Evolutionary conservation across 805 yeast species (phyloP), one percentile per base, ranked within the genome.

Genomic region (Candida germanica): DNA sequence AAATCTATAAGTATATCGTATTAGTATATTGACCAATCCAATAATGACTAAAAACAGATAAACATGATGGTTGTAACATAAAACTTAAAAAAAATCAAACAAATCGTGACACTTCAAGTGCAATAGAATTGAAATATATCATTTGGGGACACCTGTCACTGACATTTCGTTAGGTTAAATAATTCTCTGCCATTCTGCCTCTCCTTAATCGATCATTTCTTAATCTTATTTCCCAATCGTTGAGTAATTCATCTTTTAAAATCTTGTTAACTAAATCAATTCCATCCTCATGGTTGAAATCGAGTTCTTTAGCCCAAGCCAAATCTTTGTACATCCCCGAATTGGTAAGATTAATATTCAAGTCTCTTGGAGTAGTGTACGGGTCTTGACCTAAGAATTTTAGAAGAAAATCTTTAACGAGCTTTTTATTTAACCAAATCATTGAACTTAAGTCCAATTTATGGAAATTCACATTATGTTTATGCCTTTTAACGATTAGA

Each of bases 321-420:
- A 67, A 48, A 35, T 59, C 60, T 39, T 64, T 65, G 46, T 56
- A 58, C 72, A 67, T 65, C 2, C 72, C 73, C 3, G 80, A 73
- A 16, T 59, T 53, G 4, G 66, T 51, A 12, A 79, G 65, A 31
- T 65, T 70, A 3, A 58, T 44, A 12, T 49, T 36, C 33, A 61
- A 48, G 34, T 59, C 53, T 21, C 34, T 44, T 12, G 29, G 26
- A 8, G 31, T 37, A n/a, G 39, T 35, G 4, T 12, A 16, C 28
- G 21, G 26, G 11, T 22, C 19, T 20, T 41, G 36, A 30, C 35
- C 32, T 6, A 56, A 40, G 38, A 63, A 57, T 19, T 55, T 52
- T 8, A 55, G 41, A 48, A 77, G 56, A 32, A 57, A 66, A 35
- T 55, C 38, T 51, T 56, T 51, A 46, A 66, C 54, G 35, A 60